Conservation (phyloP, 164 flowering plant species). For the Chimonanthus praecox region DNA sequence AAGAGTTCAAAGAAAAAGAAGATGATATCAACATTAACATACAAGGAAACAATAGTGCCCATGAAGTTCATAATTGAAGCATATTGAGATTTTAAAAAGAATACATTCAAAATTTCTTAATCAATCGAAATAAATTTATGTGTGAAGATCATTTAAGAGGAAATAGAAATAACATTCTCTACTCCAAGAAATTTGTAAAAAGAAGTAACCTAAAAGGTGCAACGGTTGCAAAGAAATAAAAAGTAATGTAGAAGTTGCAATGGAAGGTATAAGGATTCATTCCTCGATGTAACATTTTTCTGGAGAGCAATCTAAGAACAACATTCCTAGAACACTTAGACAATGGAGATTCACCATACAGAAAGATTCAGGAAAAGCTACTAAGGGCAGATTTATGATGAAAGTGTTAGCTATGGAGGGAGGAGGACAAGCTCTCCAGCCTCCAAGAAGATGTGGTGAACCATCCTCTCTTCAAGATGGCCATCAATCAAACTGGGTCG, state of each 20-base stretch:
- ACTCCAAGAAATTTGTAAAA: background rate
- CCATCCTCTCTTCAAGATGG: conserved; percentile 14
- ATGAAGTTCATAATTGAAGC: background rate
- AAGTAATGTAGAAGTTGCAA: too few relatives aligned
- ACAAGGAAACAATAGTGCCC: too few relatives aligned
- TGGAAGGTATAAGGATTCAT: too few relatives aligned
- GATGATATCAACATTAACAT: background rate
- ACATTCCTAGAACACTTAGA: too few relatives aligned
- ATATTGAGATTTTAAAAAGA: background rate
- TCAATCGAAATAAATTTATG: background rate
- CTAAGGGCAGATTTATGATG: too few relatives aligned
- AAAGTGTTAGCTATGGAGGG: background rate
- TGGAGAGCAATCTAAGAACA: too few relatives aligned
- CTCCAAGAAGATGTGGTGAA: conserved; percentile 36
- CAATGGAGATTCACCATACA: too few relatives aligned
- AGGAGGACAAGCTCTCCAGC: conserved; percentile 37
- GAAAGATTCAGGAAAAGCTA: too few relatives aligned
- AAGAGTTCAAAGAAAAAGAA: background rate
- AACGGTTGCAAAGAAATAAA: background rate
- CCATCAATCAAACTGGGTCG: background rate
- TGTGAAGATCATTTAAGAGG: background rate
- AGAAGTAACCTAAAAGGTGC: background rate
- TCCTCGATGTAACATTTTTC: too few relatives aligned
- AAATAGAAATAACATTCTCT: background rate
- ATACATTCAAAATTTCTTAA: background rate